Percentiles rank a stretch among this genome's conserved stretches.
Evolutionary conservation across 73 alveolate genomes (phyloP).

Genomic region (Blepharisma japonicum): DNA sequence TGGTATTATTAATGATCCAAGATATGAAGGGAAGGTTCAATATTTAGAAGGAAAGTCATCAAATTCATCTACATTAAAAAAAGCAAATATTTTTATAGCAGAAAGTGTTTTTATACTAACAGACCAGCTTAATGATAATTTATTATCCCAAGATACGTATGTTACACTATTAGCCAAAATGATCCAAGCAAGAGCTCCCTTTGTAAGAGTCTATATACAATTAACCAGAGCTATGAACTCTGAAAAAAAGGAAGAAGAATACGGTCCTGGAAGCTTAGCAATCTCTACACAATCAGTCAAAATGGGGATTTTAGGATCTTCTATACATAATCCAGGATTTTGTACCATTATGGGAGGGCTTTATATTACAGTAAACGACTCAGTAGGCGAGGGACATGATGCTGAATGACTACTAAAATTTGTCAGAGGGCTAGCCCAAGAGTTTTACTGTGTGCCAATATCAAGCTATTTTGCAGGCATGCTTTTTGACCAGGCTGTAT

Average conservation of each 20-base stretch:
- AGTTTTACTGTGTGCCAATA: constrained; percentile 5
- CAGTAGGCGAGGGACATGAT: neutral
- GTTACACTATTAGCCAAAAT: constrained; percentile 10
- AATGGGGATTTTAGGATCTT: constrained; percentile 8
- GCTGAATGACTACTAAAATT: neutral
- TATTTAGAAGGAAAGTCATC: constrained; percentile 30
- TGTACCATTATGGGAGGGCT: constrained; percentile 23
- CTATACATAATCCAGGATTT: constrained; percentile 27
- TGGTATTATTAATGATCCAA: constrained; percentile 25
- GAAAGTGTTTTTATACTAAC: constrained; percentile 23
- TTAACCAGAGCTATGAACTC: constrained; percentile 12
- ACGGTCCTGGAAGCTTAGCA: neutral
- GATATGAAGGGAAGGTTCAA: constrained; percentile 16
- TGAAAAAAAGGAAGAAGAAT: neutral
- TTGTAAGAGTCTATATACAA: neutral
- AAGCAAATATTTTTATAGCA: constrained; percentile 18
- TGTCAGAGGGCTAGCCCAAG: neutral
- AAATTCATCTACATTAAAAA: constrained; percentile 16
- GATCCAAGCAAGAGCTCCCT: constrained; percentile 15
- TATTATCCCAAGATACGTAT: neutral
- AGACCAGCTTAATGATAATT: constrained; percentile 9
- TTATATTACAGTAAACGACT: neutral
- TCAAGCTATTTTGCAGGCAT: constrained; percentile 5
- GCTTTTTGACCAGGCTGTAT: constrained; percentile 26
- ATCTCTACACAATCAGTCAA: neutral